Base-by-base conservation (phyloP, 2,329 filamentous ascomycete genomes). In the Paecilomyces variotii region DNA sequence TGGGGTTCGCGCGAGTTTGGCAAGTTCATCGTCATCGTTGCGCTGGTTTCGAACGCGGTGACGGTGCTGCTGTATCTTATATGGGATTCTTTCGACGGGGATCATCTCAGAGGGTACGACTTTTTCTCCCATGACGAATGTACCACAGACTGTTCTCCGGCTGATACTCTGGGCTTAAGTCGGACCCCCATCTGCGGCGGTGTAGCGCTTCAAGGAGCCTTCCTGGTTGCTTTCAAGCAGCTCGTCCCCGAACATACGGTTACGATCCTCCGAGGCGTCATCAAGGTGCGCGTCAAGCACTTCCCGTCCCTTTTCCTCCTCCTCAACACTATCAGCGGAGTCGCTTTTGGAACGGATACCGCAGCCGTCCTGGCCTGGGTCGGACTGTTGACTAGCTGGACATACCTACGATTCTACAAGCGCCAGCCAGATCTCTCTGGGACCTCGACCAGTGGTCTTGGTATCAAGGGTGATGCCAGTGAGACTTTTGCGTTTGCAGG, bases 241-340 rank as follows among this genome's bases (percentile, higher is more conserved):
- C 89, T 99, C 55, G 89, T 97, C 35, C 94, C 94, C 25, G 92
- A 96, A 62, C 94, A 99, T 75, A 99, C 94, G 10, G 93, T 97
- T 56, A 94, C 93, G 3, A 84, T 99, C 59, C 93, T 96, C 78
- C 88, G 89, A 63, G 91, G 91, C 63, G 79, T 96, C 61, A 73
- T 97, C 60, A 96, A 94, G 60, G 86, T 97, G 73, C 89, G 93
- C 65, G 91, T 99, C 57, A 87, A 87, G 72, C 86, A 88, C 72
- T 87, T 88, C 78, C 96, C 78, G 62, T 94, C 77, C 80, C 89
- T 86, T 72, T 96, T 82, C 79, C 85, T 82, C 63, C 74, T 90
- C 59, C 83, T 95, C 60, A 87, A 89, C 64, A 81, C 87, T 34
- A 79, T 89, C 56, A 85, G 85, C 30, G 84, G 85, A 34, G 73